Percentiles rank a stretch among this genome's conserved stretches.
Conservation (phyloP, 2,329 filamentous ascomycete species). For the Fusarium sp. region DNA sequence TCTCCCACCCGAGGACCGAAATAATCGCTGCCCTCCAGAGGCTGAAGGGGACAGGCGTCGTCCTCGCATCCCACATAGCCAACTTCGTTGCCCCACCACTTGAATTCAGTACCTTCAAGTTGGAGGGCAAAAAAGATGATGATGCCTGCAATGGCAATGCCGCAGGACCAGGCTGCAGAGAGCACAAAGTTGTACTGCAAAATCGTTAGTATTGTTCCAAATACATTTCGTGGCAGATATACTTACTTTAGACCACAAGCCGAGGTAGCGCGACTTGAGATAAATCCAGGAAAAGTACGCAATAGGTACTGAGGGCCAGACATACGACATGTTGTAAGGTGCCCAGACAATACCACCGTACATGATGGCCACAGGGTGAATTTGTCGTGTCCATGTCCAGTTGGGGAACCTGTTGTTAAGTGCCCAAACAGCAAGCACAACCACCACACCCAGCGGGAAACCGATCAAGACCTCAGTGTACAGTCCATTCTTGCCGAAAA, state of each 20-base stretch:
- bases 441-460: constrained; percentile 64
- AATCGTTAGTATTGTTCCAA: constrained; percentile 10
- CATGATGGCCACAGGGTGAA: constrained; percentile 65
- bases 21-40: constrained; percentile 55
- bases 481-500: constrained; percentile 64
- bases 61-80: constrained; percentile 61
- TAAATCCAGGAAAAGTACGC: constrained; percentile 68
- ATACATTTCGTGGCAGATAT: accelerated
- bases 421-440: constrained; percentile 61
- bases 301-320: constrained; percentile 67
- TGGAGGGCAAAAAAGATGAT: constrained; percentile 69
- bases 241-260: constrained; percentile 67
- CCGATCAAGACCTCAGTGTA: constrained; percentile 65
- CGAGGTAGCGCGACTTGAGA: constrained; percentile 64
- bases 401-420: constrained; percentile 60
- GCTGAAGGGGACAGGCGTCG: constrained; percentile 57
- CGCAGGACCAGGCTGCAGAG: constrained; percentile 66
- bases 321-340: constrained; percentile 67
- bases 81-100: constrained; percentile 67
- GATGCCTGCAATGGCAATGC: constrained; percentile 66
- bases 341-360: constrained; percentile 64
- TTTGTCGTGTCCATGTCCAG: constrained; percentile 60
- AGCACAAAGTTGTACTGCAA: constrained; percentile 67
- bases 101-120: constrained; percentile 59
- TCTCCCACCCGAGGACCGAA: constrained; percentile 60